Base-by-base conservation (phyloP, 257 asterid species). In the Nicotiana benthamiana region DNA sequence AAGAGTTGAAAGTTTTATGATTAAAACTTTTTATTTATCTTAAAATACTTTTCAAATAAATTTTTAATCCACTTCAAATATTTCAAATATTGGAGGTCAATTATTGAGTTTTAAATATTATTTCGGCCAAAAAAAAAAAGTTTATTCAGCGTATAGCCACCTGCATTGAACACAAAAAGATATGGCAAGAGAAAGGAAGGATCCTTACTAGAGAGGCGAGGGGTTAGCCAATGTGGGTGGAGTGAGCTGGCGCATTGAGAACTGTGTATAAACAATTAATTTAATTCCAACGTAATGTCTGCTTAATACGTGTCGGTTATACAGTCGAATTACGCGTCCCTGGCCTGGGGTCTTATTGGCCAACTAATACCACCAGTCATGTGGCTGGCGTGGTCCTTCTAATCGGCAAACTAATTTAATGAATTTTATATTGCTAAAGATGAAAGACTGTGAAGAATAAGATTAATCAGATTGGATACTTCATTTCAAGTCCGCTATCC, bases 381-480 rank as follows among this genome's bases (percentile, higher is more conserved):
- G 94, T 92, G 97, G 86, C 87, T 89, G 93, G 91, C 97, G 96
- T 91, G 97, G 82, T 70, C 81, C 30, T 77, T 84, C 75, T 51
- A 64, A 56, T 22, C 20, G n/a, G 12, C 61, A n/a, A 63, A 53
- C 46, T 72, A 46, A 72, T 72, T 46, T 72, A 78, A 28, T 60
- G 52, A 62, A 79, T 70, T 15, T 27, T 54, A 64, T 60, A 53
- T 30, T 70, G 75, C 79, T 16, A 62, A 43, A 62, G 12, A 63
- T 1, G 34, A 51, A 32, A 48, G 70, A 79, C 15, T 59, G 27
- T 64, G 82, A 57, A 79, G 32, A 27, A 32, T 5, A 48, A 52
- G 59, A 75, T 92, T 85, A 90, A 93, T 82, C 84, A 78, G 60
- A 94, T 88, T 94, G 86, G 28, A 94, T 86, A 82, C 79, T 60